Base-by-base conservation (phyloP, 2,329 filamentous ascomycete species). In the Colletotrichum eleusines region DNA sequence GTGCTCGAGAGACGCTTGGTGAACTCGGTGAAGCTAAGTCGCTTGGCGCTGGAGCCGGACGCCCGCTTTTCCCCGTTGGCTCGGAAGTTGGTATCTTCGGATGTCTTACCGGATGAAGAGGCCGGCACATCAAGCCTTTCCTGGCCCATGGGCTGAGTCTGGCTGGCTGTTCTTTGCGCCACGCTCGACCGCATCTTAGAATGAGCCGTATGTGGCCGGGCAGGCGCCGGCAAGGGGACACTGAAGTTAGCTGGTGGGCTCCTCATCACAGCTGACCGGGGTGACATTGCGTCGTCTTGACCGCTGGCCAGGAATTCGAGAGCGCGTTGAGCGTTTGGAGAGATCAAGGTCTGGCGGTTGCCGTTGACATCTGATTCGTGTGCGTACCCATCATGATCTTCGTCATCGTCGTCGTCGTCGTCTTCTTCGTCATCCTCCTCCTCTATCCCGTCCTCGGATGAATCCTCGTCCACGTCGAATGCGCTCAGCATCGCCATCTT, bases 21-120 rank as follows among this genome's bases (percentile, higher is more conserved):
- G 73, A 90, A 88, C 64, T 91, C 89, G 74, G 84, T 87, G 74
- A 91, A 89, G 80, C 87, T 89, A 66, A 89, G 83, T 71, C 87
- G 84, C 80, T 90, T 90, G 57, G 81, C 80, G 76, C 86, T 89
- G 14, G 85, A 86, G 50, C 81, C 81, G 35, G 88, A 90, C 58
- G 83, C 81, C 40, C 86, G 85, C 73, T 87, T 86, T 64, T 87
- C 84, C 58, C 76, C 76, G 65, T 75, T 76, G 54, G 78, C 71
- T 63, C 76, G 77, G 64, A 76, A 75, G 42, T 73, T 74, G 33
- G 73, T 73, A 51, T 84, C 81, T 54, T 84, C 82, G 11, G 76
- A 73, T 38, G 74, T 74, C 55, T 77, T 81, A 44, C 71, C 74
- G 46, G 76, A 63, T 35, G 76, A 68, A 54, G 74, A 73, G 33